Percentiles rank a stretch among this genome's conserved stretches.
phyloP scores from a whole-genome alignment of 257 asterid species.

The Solanum peruvianum region DNA sequence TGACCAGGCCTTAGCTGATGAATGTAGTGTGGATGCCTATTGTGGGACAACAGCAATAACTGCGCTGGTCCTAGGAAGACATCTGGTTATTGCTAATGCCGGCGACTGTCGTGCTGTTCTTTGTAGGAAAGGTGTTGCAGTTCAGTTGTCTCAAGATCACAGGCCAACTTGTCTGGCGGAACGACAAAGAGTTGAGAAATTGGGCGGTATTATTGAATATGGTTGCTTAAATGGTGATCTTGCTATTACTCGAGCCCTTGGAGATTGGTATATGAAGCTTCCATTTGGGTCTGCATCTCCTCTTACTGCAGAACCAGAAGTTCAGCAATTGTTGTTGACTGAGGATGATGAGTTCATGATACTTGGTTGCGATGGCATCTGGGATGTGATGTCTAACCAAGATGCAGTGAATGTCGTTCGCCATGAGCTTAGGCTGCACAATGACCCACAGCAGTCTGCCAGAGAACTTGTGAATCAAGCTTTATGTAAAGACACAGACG shows the following conservation, averaged over 20 bases:
- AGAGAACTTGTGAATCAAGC: conserved; percentile 64
- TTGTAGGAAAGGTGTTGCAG: conserved; percentile 71
- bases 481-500: conserved; percentile 30
- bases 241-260: conserved; percentile 86
- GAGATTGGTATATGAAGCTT: conserved; percentile 93
- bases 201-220: conserved; percentile 67
- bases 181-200: conserved; percentile 56
- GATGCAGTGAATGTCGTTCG: conserved; percentile 71
- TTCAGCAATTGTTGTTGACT: conserved; percentile 33
- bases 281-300: conserved; percentile 75
- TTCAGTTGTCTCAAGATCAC: conserved; percentile 90
- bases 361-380: conserved; percentile 83
- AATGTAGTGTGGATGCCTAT: conserved; percentile 35
- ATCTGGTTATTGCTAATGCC: conserved; percentile 72
- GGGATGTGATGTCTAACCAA: conserved; percentile 89
- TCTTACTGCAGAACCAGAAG: conserved; percentile 83
- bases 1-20: conserved; percentile 71
- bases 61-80: conserved; percentile 62
- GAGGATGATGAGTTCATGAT: conserved; percentile 93
- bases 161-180: conserved; percentile 58
- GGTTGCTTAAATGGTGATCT: conserved; percentile 86
- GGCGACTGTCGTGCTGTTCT: conserved; percentile 96
- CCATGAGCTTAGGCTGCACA: conserved; percentile 42
- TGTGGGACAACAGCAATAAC: conserved; percentile 96
- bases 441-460: conserved; percentile 63